Evolutionary conservation across 164 flowering plant species (phyloP).

Genomic region (Dillenia suffruticosa): DNA sequence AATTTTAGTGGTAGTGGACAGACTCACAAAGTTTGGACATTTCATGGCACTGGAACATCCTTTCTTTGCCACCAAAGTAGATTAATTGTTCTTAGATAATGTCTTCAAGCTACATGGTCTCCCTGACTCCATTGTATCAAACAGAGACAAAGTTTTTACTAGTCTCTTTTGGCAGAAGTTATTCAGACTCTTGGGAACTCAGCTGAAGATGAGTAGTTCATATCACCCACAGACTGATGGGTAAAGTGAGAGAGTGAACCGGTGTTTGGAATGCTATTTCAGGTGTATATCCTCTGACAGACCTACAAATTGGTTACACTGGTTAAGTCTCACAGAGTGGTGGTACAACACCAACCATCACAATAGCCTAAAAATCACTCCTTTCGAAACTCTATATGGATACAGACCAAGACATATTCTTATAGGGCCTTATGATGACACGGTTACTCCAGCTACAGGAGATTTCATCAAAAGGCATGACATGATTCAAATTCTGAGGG

Average conservation of each 20-base stretch:
- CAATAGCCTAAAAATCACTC: neutral
- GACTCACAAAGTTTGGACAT: neutral
- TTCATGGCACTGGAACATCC: neutral
- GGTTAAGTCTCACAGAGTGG: neutral
- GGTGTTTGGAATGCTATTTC: neutral
- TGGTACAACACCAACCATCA: too few relatives aligned
- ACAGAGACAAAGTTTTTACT: neutral
- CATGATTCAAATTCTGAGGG: neutral
- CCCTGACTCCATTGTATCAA: neutral
- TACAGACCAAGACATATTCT: neutral
- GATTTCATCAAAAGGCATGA: too few relatives aligned
- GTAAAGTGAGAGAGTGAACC: neutral
- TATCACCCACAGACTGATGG: slow-evolving; percentile 2
- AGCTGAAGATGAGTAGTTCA: neutral
- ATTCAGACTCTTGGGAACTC: neutral
- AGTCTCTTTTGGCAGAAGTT: neutral
- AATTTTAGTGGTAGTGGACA: neutral
- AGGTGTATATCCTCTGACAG: neutral
- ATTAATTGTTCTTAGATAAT: neutral
- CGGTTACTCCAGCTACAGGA: too few relatives aligned
- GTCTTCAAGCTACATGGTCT: neutral
- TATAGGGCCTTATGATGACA: neutral
- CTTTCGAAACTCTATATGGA: neutral
- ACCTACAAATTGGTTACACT: neutral
- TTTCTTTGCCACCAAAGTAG: neutral